Evolutionary conservation across 495 filamentous ascomycete species (phyloP), one percentile per base, ranked within the genome.

Genomic region (Cetradonia linearis): DNA sequence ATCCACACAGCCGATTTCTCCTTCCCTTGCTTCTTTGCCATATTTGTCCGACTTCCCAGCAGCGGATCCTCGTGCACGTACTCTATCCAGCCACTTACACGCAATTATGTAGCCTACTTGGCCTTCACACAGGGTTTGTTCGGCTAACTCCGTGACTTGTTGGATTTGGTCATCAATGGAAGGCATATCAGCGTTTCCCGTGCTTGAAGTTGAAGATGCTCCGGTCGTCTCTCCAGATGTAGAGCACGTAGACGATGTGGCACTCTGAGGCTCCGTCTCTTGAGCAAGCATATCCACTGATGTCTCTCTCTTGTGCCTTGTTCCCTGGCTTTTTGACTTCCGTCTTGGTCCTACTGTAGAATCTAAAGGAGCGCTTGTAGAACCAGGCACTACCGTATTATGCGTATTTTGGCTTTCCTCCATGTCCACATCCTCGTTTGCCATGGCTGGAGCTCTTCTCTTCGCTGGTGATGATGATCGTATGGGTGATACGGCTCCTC

Each of bases 81-180:
- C 89, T 38, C 83, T 79, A 46, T 77, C 77, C 28, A 97, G 76
- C 93, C 93, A 98, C 55, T 76, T 71, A 23, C 76, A 79, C 8
- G 92, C 93, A 18, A 98, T 78, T 13, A 95, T 74, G 65, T 85
- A 95, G 33, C 83, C 88, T 63, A 83, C 80, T 62, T 88, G 81
- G 16, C 85, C 85, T 55, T 92, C 87, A 60, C 80, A 65, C 33
- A 84, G 69, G 7, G 78, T 75, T 7, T 72, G 68, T 49, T 77
- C 68, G 56, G 74, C 72, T 49, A 83, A 74, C 20, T 77, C 76
- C 56, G 78, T 72, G 18, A 98, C 87, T 10, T 80, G 78, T 27
- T 77, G 77, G 48, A 95, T 81, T 65, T 96, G 94, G 31, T 89
- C 84, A 54, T 91, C 88, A 62, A 88, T 76, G n/a, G 81, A 72